Base-by-base conservation (phyloP, 2,329 filamentous ascomycete species). In the Botrytis fabae region DNA sequence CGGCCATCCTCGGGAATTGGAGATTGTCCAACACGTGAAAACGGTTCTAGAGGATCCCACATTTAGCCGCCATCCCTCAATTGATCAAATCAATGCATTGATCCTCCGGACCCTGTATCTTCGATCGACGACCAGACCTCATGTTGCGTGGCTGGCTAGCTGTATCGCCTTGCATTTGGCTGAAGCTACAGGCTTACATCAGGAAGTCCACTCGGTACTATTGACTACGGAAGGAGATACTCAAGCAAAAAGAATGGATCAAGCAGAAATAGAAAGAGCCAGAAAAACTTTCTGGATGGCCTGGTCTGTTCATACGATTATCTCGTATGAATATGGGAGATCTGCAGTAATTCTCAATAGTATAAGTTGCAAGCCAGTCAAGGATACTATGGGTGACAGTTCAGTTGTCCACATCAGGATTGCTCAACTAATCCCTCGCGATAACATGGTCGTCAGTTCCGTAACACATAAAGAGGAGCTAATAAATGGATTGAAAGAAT, bases 121-220 rank as follows among this genome's bases (percentile, higher is more conserved):
- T 16, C 76, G 79, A 18, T 73, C 61, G 22, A 80, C 78, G 1
- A 78, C 77, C n/a, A 73, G 77, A 51, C 79, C 79, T 32, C 76
- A 79, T 62, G 62, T 78, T 1, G 74, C 78, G 8, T 80, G 79
- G 79, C 73, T 80, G 59, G 75, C 78, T 54, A 77, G 74, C 20
- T 77, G 77, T 65, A 76, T 73, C n/a, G 70, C 78, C 4, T 62
- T 80, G 12, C 79, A 80, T 70, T 42, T 79, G n/a, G 78, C 78
- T n/a, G 79, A 80, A 73, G 73, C 77, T 5, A 77, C 77, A 32
- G 79, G 78, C 1, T 73, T 80, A 25, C 79, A 80, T 71, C 77
- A 76, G 54, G 77, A 80, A 4, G 74, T 81, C 10, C 62, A 72
- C 18, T 40, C 32, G 28, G 62, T 72, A 6, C 51, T 72, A 8